These are phyloP conservation scores for Aspergillus japonicus DNA, from an alignment of 2,329 filamentous ascomycete species.

Conservation along the genomic window DNA sequence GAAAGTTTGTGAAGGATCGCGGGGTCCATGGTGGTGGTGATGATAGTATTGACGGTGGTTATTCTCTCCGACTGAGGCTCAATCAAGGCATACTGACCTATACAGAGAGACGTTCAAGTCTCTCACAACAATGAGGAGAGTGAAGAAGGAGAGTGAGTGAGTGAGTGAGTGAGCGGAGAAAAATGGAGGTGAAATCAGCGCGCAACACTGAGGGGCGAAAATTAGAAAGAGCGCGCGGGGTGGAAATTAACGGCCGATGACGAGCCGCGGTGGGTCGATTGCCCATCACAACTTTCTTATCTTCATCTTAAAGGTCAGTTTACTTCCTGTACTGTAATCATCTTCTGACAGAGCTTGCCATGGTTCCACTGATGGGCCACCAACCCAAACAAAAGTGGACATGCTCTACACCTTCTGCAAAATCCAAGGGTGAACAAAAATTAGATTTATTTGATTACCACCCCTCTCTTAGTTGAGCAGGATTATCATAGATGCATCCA, in stretches of 20 bases:
- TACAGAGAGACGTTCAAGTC: background rate
- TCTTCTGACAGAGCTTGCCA: too few relatives aligned
- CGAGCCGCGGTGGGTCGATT: slow-evolving; percentile 8
- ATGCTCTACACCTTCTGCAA: too few relatives aligned
- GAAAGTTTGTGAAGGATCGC: slow-evolving; percentile 55
- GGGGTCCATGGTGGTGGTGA: slow-evolving; percentile 40
- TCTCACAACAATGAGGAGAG: background rate
- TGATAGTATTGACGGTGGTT: background rate
- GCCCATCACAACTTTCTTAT: background rate
- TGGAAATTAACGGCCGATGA: background rate
- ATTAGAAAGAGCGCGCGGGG: background rate
- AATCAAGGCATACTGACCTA: slow-evolving; percentile 7
- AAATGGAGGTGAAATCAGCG: background rate
- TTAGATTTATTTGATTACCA: too few relatives aligned
- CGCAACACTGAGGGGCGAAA: background rate
- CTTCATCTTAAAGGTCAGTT: background rate
- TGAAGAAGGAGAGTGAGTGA: background rate
- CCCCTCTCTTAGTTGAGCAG: too few relatives aligned
- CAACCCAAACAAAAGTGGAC: too few relatives aligned
- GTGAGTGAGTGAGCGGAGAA: background rate
- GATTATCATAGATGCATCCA: too few relatives aligned
- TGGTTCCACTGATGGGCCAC: too few relatives aligned
- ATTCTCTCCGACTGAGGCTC: background rate
- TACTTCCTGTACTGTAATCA: too few relatives aligned
- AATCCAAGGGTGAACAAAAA: too few relatives aligned